Evolutionary conservation across 176 grass and related monocot genomes (phyloP).

Genomic region (Aegilops bicornis): DNA sequence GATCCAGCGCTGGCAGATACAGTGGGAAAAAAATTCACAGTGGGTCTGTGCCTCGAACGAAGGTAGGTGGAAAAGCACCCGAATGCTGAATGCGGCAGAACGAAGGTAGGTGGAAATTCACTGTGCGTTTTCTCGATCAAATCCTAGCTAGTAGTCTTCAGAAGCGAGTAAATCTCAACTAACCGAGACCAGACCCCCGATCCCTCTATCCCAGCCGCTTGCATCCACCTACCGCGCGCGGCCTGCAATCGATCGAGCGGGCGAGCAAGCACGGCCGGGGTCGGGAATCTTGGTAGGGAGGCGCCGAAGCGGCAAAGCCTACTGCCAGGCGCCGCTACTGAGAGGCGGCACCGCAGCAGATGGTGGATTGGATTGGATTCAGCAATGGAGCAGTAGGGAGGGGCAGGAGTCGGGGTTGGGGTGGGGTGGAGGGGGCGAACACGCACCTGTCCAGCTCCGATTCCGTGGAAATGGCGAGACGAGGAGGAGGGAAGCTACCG

Average conservation of each 20-base stretch:
- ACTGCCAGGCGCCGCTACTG: not conserved
- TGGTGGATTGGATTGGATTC: not conserved
- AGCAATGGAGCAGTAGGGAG: not conserved
- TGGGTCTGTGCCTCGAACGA: not conserved
- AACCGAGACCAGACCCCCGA: not conserved
- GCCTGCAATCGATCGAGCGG: not conserved
- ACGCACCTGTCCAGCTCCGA: not conserved
- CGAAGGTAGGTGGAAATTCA: no score
- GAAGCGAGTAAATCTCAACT: not conserved
- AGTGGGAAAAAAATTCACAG: not conserved
- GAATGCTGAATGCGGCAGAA: not conserved
- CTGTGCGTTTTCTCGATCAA: not conserved
- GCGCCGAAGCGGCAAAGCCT: not conserved
- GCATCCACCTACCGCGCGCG: not conserved
- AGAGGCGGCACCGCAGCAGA: not conserved
- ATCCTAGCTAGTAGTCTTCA: not conserved
- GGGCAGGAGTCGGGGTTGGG: no score
- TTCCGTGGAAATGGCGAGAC: not conserved
- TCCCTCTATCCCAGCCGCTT: not conserved
- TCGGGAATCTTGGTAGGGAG: not conserved
- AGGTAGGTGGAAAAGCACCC: not conserved
- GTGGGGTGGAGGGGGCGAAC: not conserved
- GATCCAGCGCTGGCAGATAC: not conserved
- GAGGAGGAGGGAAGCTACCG: not conserved
- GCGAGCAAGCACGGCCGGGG: not conserved